A percentile compares a stretch with the other conserved stretches of the same genome.
Conservation (phyloP, 805 yeast genomes). For the Sungouiozyma intestinalis region DNA sequence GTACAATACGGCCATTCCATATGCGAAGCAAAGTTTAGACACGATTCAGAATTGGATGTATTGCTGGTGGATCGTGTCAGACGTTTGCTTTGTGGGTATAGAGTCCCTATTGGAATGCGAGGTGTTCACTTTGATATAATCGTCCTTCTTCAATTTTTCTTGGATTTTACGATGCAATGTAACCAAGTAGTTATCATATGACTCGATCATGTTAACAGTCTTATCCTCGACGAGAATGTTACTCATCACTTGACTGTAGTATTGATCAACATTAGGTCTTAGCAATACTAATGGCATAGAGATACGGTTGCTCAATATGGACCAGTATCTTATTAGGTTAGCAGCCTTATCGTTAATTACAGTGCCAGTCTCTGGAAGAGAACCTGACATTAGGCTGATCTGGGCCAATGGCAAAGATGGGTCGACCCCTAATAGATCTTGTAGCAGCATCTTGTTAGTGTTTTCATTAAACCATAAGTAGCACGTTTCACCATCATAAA, state of each 20-base stretch:
- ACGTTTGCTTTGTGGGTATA: not conserved
- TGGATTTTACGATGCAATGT: slow-evolving; percentile 56
- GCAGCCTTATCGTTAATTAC: slow-evolving; percentile 59
- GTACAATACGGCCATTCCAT: too few relatives aligned
- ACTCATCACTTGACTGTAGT: slow-evolving; percentile 30
- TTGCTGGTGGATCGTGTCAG: slow-evolving; percentile 24
- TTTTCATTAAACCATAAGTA: slow-evolving; percentile 60
- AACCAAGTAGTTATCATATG: slow-evolving; percentile 58
- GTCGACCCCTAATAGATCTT: slow-evolving; percentile 65
- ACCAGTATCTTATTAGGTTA: slow-evolving; percentile 45
- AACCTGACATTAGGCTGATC: slow-evolving; percentile 29
- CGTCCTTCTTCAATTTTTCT: slow-evolving; percentile 40
- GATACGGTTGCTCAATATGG: slow-evolving; percentile 14
- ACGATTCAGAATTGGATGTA: slow-evolving; percentile 24
- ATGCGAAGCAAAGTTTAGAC: not conserved
- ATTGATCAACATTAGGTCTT: slow-evolving; percentile 26
- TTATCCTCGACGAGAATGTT: slow-evolving; percentile 69
- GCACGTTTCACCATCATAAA: slow-evolving; percentile 56
- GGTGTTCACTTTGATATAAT: slow-evolving; percentile 19
- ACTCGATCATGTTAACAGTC: slow-evolving; percentile 39
- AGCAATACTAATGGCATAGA: slow-evolving; percentile 21
- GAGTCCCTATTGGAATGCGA: slow-evolving; percentile 11
- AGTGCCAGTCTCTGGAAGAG: slow-evolving; percentile 62
- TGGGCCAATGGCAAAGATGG: slow-evolving; percentile 13
- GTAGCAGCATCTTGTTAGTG: slow-evolving; percentile 53